Evolutionary conservation across 768 basidiomycete genomes (phyloP), one percentile per base, ranked within the genome.

Genomic region (Podaxis pistillaris): DNA sequence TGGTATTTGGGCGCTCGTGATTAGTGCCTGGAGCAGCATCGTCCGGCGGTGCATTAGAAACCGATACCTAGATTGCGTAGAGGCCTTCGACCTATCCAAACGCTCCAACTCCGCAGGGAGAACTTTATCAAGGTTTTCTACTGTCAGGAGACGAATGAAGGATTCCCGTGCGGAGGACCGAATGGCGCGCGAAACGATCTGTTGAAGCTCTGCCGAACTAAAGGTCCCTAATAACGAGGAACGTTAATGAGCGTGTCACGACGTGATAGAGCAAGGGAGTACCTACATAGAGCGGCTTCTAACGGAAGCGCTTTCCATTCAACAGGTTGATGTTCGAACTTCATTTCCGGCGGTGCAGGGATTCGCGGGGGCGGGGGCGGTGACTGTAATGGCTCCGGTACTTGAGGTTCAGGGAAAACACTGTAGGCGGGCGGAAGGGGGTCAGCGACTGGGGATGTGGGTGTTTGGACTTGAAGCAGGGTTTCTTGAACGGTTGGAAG

Each of bases 151-250:
- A 3, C 90, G 88, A 55, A 92, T 83, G 67, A 86, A 89, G 2
- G 87, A 86, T 63, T 89, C 87, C 63, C 81, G 79, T 0, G 88
- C 85, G 9, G 88, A 89, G 19, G 82, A 76, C 13, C 88, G 83
- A 66, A 93, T 90, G 4, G 89, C 88, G 6, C 83, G 79, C 33
- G 89, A 87, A 19, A 91, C 90, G 63, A 91, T 83, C 24, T 83
- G 78, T 68, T 91, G 91, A 33, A 92, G 81, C 64, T 90, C 75
- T 68, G 76, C 65, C 69, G 83, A 70, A 70, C 85, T 83, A 74
- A 91, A 76, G 70, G 88, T 83, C 82, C 81, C 82, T 83, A 65
- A 17, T 83, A 65, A 17, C 58, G 22, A 26, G 60, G 30, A 62
- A 47, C 51, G 63, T 54, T 53, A 60, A 30, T 66, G 55, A 57